These are phyloP conservation scores for Colletotrichum sansevieriae DNA, from an alignment of 2,329 filamentous ascomycete genomes.

Conservation along the genomic window DNA sequence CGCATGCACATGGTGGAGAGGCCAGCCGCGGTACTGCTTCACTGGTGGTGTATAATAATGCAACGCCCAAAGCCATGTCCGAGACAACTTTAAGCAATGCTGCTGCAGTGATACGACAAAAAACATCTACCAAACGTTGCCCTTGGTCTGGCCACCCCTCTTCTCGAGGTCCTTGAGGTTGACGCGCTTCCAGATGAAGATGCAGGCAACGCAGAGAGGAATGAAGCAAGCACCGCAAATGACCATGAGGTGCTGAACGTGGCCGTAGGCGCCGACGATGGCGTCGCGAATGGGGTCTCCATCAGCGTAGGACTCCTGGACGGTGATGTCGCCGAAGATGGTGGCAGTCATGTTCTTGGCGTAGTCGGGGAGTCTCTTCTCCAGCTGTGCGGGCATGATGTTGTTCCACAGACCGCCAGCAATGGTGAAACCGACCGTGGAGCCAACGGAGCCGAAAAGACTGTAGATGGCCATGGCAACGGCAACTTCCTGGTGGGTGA, in stretches of 20 bases:
- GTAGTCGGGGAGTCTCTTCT: slow-evolving; percentile 54
- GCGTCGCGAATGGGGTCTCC: slow-evolving; percentile 56
- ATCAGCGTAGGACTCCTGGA: slow-evolving; percentile 55
- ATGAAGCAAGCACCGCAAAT: slow-evolving; percentile 53
- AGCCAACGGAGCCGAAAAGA: slow-evolving; percentile 50
- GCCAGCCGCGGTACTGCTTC: background rate
- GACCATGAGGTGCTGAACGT: slow-evolving; percentile 58
- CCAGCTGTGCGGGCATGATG: slow-evolving; percentile 54
- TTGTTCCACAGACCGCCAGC: slow-evolving; percentile 52
- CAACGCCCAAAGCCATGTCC: background rate
- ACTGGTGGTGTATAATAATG: slow-evolving; percentile 10
- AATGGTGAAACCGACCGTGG: slow-evolving; percentile 50
- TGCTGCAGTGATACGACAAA: background rate
- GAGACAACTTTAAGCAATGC: background rate
- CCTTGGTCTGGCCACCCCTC: slow-evolving; percentile 51
- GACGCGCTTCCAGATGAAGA: slow-evolving; percentile 55
- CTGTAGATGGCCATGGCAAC: slow-evolving; percentile 50
- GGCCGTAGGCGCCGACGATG: slow-evolving; percentile 61
- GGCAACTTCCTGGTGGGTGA: slow-evolving; percentile 51
- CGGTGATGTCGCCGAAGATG: slow-evolving; percentile 53
- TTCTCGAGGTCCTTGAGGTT: slow-evolving; percentile 55
- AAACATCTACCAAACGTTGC: slow-evolving; percentile 51
- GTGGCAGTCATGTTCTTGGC: slow-evolving; percentile 54
- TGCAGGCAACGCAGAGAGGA: slow-evolving; percentile 50
- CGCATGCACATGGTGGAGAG: background rate